Evolutionary conservation across 176 grass and related monocot species (phyloP).

Genomic region (Triticum urartu): DNA sequence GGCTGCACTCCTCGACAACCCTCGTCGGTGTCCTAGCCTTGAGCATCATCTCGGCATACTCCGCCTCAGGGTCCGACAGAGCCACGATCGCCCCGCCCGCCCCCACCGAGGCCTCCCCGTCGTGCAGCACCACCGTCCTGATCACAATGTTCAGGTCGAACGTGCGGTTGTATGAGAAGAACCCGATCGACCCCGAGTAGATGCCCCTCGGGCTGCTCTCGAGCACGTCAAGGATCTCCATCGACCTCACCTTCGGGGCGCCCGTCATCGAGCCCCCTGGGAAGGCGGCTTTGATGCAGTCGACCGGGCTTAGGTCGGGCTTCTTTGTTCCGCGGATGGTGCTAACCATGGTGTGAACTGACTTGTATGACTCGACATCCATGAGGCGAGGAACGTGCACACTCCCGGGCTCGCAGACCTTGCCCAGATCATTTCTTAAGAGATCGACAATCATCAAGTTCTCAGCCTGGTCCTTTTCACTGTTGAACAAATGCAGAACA

Average conservation of each 20-base stretch:
- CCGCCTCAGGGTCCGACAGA: constrained; percentile 68
- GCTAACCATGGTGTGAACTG: constrained; percentile 94
- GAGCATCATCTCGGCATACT: constrained; percentile 85
- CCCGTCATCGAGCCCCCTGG: constrained; percentile 97
- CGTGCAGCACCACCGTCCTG: constrained; percentile 59
- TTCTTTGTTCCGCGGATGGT: constrained; percentile 69
- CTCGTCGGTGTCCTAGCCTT: constrained; percentile 77
- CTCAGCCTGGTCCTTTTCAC: constrained; percentile 97
- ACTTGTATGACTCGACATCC: constrained; percentile 84
- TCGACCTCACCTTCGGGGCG: constrained; percentile 89
- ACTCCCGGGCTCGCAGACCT: constrained; percentile 70
- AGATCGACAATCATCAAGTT: constrained; percentile 99
- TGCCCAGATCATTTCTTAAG: constrained; percentile 84
- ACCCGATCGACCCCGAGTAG: constrained; percentile 92
- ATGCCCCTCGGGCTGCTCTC: constrained; percentile 83
- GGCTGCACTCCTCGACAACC: constrained; percentile 47
- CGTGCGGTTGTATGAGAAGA: constrained; percentile 78
- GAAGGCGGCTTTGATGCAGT: constrained; percentile 85
- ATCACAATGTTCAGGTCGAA: constrained; percentile 94
- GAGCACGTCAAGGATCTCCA: constrained; percentile 85
- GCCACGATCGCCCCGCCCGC: constrained; percentile 79
- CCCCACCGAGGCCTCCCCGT: constrained; percentile 69
- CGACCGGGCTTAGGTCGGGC: constrained; percentile 44
- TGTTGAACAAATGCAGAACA: constrained; percentile 34
- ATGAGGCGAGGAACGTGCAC: constrained; percentile 81